A percentile compares a stretch with the other conserved stretches of the same genome.
Evolutionary conservation across 345 rosid species (phyloP).

Genomic region (Raphanus sativus): DNA sequence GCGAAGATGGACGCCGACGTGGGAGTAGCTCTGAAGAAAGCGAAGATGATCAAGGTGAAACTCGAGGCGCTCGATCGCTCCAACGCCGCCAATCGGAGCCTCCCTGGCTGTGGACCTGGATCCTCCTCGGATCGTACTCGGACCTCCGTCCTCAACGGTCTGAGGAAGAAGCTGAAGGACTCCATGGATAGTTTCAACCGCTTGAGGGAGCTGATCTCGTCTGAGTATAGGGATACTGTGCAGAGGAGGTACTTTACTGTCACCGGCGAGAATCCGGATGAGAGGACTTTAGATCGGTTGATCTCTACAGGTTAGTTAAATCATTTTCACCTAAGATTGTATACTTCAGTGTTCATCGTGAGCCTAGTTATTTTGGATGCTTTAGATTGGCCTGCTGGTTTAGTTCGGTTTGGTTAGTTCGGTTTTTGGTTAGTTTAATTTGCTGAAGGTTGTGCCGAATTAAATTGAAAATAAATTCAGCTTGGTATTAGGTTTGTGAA

Average conservation of each 20-base stretch:
- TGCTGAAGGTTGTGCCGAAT: background rate
- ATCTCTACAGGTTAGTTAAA: slow-evolving; percentile 74
- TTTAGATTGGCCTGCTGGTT: background rate
- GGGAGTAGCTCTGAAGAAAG: slow-evolving; percentile 67
- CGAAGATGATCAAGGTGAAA: slow-evolving; percentile 73
- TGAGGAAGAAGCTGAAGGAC: slow-evolving; percentile 91
- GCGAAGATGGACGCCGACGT: slow-evolving; percentile 86
- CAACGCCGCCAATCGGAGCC: slow-evolving; percentile 68
- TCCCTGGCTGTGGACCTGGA: slow-evolving; percentile 85
- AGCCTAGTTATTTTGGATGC: background rate
- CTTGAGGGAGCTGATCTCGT: slow-evolving; percentile 68
- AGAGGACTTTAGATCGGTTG: slow-evolving; percentile 64
- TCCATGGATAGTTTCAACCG: slow-evolving; percentile 77
- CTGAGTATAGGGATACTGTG: slow-evolving; percentile 87
- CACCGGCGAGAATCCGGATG: slow-evolving; percentile 94
- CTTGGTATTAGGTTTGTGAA: too few relatives aligned
- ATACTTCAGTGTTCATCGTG: background rate
- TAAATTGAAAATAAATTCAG: background rate
- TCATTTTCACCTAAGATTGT: background rate
- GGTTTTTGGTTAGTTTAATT: background rate
- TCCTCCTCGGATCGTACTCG: slow-evolving; percentile 91
- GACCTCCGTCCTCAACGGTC: slow-evolving; percentile 75
- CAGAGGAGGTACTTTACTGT: slow-evolving; percentile 89
- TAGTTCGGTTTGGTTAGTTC: background rate
- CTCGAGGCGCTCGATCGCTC: slow-evolving; percentile 88